Conservation (phyloP, 2,329 filamentous ascomycete species). For the Penicillium digitatum region DNA sequence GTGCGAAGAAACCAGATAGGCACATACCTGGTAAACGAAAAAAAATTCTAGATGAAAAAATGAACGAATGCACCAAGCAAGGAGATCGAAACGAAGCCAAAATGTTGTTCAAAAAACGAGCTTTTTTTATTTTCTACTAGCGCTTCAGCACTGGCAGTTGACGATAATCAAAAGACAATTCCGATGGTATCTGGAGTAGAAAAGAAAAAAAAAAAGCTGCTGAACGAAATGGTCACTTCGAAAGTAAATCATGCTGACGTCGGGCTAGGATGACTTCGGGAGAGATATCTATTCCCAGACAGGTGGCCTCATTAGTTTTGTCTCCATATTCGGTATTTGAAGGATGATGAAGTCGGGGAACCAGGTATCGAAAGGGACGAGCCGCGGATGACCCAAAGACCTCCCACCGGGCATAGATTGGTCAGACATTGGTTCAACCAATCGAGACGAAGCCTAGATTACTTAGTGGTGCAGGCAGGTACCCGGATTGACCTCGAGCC, state of each 20-base stretch:
- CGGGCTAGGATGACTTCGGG: slow-evolving; percentile 21
- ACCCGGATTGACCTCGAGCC: not conserved
- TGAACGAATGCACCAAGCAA: not conserved
- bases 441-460: slow-evolving; percentile 8
- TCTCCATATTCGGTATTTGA: not conserved
- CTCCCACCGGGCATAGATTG: slow-evolving; percentile 22
- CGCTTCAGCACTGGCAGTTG: not conserved
- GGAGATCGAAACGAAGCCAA: not conserved
- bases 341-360: not conserved
- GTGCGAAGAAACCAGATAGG: rapidly evolving
- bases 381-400: slow-evolving; percentile 9
- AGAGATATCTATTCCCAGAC: not conserved
- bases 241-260: slow-evolving; percentile 35
- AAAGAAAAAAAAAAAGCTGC: not conserved
- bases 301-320: not conserved
- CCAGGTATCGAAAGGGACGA: slow-evolving; percentile 3
- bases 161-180: not conserved
- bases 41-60: not conserved
- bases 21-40: not conserved
- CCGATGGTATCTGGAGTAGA: not conserved
- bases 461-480: not conserved
- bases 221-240: not conserved
- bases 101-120: not conserved
- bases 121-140: not conserved
- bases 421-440: slow-evolving; percentile 15